phyloP scores from a whole-genome alignment of 2,329 filamentous ascomycete genomes.

The Nothophoma quercina region DNA sequence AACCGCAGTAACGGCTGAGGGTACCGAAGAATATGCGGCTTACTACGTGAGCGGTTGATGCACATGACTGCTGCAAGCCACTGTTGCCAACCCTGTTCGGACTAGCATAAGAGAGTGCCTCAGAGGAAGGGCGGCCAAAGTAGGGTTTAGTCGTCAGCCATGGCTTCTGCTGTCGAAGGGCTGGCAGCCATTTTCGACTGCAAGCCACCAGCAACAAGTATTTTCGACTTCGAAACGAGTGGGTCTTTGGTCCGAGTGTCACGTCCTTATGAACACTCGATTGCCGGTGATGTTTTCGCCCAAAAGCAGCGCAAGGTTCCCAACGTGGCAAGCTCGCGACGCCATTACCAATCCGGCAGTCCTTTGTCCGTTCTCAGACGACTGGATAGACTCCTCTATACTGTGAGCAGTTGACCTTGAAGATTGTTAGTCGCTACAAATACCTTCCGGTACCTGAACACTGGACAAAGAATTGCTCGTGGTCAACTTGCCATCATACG shows the following conservation, averaged over 20 bases:
- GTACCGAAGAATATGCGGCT: constrained; percentile 31
- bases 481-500: constrained; percentile 43
- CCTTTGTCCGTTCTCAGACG: constrained; percentile 53
- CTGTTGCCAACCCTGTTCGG: constrained; percentile 30
- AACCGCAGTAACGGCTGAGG: constrained; percentile 30
- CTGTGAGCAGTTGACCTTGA: constrained; percentile 46
- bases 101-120: constrained; percentile 26
- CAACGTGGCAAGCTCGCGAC: constrained; percentile 43
- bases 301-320: constrained; percentile 47
- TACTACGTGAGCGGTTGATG: constrained; percentile 25
- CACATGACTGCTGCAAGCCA: constrained; percentile 36
- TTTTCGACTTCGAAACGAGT: constrained; percentile 35
- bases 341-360: constrained; percentile 47
- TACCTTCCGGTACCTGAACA: constrained; percentile 45
- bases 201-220: constrained; percentile 34
- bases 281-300: constrained; percentile 28
- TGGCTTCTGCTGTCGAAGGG: constrained; percentile 33
- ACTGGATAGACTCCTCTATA: constrained; percentile 40
- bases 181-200: constrained; percentile 43
- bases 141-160: constrained; percentile 34
- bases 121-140: constrained; percentile 29
- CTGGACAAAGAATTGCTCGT: constrained; percentile 49
- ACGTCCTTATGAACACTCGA: constrained; percentile 25
- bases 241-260: constrained; percentile 17
- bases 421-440: constrained; percentile 48